Base-by-base conservation (phyloP, 2,329 filamentous ascomycete species). In the Hansfordia pulvinata region DNA sequence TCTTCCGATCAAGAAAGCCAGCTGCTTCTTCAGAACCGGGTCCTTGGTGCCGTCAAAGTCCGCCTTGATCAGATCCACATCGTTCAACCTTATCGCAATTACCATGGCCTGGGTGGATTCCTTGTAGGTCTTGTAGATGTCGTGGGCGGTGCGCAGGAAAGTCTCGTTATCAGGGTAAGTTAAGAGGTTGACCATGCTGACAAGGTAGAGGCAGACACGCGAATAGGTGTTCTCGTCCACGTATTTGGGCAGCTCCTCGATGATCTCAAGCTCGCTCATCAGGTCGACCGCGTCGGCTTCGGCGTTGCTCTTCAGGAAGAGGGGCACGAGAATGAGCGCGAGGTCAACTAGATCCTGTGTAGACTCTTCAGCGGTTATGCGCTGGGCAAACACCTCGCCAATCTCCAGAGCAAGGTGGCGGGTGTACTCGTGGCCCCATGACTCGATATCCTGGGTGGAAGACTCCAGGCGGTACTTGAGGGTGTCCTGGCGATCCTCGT, bases 391-490 rank as follows among this genome's bases (percentile, higher is more conserved):
- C 37, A 96, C 88, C 54, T 93, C 79, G 30, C 90, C 90, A 39
- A 98, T 90, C 58, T 98, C 88, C 33, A 98, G 64, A 15, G 90
- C 88, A 38, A 98, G 64, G 59, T 98, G 92, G 35, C 92, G 73
- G 47, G 92, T 85, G 53, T 98, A 98, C 64, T 98, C 90, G 52
- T 98, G 92, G 32, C 90, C 90, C 90, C 90, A 98, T 5, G 88
- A 93, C 30, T 77, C 81, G 46, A 98, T 84, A 53, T 98, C 90
- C 51, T 85, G 76, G 20, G 85, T 82, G 17, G 86, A 85, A 19
- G 88, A 79, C 33, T 94, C 68, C 27, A 98, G 68, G 38, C 90
- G 76, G 62, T 90, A 98, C 58, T 93, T 96, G 44, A 98, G 70
- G 26, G 90, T 94, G 53, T 98, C 90, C 55, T 93, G 74, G 52